Conservation (phyloP, 2,329 filamentous ascomycete genomes). For the Penicillium aurantiogriseum region DNA sequence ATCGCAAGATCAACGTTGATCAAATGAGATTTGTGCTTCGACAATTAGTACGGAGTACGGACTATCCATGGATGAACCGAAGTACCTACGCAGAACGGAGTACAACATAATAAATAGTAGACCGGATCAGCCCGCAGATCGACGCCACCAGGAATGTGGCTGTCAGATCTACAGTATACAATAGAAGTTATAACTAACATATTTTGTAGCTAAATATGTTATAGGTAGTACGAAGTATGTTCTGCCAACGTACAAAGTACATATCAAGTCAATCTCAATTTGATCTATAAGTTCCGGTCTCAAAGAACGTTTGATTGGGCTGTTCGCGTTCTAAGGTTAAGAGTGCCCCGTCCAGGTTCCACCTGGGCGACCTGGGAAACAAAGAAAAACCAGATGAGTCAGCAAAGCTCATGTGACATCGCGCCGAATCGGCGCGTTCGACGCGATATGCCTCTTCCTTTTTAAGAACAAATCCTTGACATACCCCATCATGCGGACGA, state of each 20-base stretch:
- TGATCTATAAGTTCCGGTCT: neutral
- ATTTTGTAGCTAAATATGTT: neutral
- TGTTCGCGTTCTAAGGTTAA: neutral
- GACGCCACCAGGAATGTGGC: constrained; percentile 3
- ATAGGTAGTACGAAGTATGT: neutral
- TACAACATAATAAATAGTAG: neutral
- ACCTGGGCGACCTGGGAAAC: neutral
- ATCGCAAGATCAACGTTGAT: neutral
- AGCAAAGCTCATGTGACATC: constrained; percentile 16
- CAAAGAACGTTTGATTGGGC: neutral
- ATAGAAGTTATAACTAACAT: neutral
- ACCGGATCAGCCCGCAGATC: constrained; percentile 6
- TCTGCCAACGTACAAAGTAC: neutral
- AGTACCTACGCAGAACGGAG: neutral
- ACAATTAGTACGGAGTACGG: neutral
- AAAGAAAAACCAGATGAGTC: neutral
- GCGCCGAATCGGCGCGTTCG: constrained; percentile 1
- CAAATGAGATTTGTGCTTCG: neutral
- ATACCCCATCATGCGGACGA: constrained; percentile 30
- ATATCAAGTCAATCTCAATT: neutral
- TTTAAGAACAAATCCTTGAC: neutral
- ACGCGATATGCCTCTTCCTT: neutral
- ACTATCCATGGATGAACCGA: neutral
- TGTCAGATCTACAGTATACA: constrained; percentile 1
- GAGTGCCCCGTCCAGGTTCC: neutral